Conservation (phyloP, 768 basidiomycete genomes). For the Xerocomellus dryophilus region DNA sequence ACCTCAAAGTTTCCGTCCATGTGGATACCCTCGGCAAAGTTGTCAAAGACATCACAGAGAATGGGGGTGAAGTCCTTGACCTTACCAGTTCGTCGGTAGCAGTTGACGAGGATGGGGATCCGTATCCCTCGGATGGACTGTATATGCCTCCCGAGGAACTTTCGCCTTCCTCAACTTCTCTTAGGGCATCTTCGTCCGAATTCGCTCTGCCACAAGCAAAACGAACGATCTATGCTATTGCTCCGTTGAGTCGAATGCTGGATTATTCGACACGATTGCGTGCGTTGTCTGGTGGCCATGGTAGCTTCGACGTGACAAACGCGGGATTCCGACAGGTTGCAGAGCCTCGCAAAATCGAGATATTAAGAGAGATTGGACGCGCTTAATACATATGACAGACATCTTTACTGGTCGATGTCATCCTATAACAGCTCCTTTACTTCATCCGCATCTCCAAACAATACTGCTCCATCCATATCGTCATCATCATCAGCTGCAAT, state of each 20-base stretch:
- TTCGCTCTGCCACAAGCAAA: constrained; percentile 42
- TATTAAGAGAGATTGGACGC: constrained; percentile 75
- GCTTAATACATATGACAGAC: constrained; percentile 38
- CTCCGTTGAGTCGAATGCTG: constrained; percentile 78
- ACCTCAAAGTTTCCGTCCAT: constrained; percentile 62
- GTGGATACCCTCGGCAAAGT: constrained; percentile 72
- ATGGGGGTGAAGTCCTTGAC: constrained; percentile 75
- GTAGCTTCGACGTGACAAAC: constrained; percentile 71
- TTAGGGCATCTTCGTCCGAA: constrained; percentile 25
- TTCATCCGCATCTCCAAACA: constrained; percentile 85
- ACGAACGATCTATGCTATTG: constrained; percentile 67
- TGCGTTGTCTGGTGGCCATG: constrained; percentile 79
- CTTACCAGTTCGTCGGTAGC: constrained; percentile 42
- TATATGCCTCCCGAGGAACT: constrained; percentile 76
- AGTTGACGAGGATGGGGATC: constrained; percentile 36
- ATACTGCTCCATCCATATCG: constrained; percentile 66
- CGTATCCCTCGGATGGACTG: constrained; percentile 58
- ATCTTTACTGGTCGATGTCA: constrained; percentile 8
- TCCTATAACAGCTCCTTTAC: constrained; percentile 49
- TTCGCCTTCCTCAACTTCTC: constrained; percentile 61
- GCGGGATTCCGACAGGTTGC: constrained; percentile 76
- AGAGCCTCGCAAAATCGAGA: constrained; percentile 60
- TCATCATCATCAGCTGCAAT: constrained; percentile 70
- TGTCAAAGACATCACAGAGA: constrained; percentile 81
- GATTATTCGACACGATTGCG: constrained; percentile 78